These are phyloP conservation scores for Cryomyces minteri DNA, from an alignment of 495 filamentous ascomycete species.

Conservation along the genomic window DNA sequence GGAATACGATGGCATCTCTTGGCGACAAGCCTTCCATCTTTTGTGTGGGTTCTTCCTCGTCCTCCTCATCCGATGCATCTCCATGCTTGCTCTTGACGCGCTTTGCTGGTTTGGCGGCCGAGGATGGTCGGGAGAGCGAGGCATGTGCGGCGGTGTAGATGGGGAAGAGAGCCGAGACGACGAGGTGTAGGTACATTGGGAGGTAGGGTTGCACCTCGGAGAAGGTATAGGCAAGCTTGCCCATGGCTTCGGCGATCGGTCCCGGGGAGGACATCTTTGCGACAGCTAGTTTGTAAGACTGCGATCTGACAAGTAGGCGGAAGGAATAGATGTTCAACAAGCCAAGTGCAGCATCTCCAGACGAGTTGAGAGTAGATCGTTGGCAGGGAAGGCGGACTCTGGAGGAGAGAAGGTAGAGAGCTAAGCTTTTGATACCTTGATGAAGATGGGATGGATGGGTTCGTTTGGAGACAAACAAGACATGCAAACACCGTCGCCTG, in stretches of 20 bases:
- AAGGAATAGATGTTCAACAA: too few relatives aligned
- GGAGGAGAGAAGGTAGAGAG: too few relatives aligned
- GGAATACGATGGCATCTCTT: conserved; percentile 73
- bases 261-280: not conserved
- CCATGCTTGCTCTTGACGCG: conserved; percentile 4
- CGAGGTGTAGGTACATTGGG: conserved; percentile 48
- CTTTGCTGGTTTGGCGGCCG: conserved; percentile 46
- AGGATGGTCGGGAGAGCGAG: conserved; percentile 55
- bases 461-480: too few relatives aligned
- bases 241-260: not conserved
- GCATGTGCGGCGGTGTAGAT: conserved; percentile 56
- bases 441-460: too few relatives aligned
- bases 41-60: conserved; percentile 25
- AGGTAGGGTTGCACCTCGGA: conserved; percentile 31
- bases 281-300: too few relatives aligned
- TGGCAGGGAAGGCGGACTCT: too few relatives aligned
- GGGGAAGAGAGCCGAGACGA: conserved; percentile 49
- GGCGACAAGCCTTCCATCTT: conserved; percentile 60
- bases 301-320: too few relatives aligned
- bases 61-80: conserved; percentile 32
- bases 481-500: too few relatives aligned
- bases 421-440: too few relatives aligned
- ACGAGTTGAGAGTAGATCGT: too few relatives aligned
- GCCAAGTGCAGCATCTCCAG: too few relatives aligned
- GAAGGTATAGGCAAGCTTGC: conserved; percentile 27